These are phyloP conservation scores for Petasospora fabianii DNA, from an alignment of 1,139 yeast genomes.

Conservation along the genomic window DNA sequence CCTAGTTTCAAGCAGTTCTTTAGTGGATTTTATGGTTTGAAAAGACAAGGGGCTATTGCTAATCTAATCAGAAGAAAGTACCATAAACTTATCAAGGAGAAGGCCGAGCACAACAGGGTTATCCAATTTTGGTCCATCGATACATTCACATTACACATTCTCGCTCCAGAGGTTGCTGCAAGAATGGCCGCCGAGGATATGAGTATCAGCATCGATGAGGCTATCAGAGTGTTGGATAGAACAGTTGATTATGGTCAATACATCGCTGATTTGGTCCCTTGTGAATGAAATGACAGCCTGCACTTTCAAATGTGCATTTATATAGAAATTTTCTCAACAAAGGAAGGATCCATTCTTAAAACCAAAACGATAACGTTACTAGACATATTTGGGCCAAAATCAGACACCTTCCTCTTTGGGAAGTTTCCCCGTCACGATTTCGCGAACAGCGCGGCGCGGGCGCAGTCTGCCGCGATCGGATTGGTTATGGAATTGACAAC, in stretches of 20 bases:
- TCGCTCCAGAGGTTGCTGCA: conserved; percentile 61
- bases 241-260: conserved; percentile 56
- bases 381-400: too few relatives aligned
- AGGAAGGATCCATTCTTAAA: too few relatives aligned
- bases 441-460: too few relatives aligned
- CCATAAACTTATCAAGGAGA: conserved; percentile 30
- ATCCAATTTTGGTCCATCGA: conserved; percentile 58
- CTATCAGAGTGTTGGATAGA: conserved; percentile 41
- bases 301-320: too few relatives aligned
- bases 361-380: too few relatives aligned
- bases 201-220: conserved; percentile 36
- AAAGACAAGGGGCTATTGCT: conserved; percentile 52
- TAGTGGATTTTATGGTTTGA: conserved; percentile 63
- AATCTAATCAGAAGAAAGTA: conserved; percentile 33
- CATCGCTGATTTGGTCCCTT: conserved; percentile 30
- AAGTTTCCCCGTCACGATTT: too few relatives aligned
- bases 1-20: conserved; percentile 44
- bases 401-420: too few relatives aligned
- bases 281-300: conserved; percentile 5
- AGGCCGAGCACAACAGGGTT: conserved; percentile 37
- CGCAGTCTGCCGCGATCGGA: too few relatives aligned
- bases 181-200: conserved; percentile 49
- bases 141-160: conserved; percentile 53
- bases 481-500: too few relatives aligned
- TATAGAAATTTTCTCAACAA: too few relatives aligned